Evolutionary conservation across 169 alveolate species (phyloP), one percentile per base, ranked within the genome.

Genomic region (Blepharisma undulans): DNA sequence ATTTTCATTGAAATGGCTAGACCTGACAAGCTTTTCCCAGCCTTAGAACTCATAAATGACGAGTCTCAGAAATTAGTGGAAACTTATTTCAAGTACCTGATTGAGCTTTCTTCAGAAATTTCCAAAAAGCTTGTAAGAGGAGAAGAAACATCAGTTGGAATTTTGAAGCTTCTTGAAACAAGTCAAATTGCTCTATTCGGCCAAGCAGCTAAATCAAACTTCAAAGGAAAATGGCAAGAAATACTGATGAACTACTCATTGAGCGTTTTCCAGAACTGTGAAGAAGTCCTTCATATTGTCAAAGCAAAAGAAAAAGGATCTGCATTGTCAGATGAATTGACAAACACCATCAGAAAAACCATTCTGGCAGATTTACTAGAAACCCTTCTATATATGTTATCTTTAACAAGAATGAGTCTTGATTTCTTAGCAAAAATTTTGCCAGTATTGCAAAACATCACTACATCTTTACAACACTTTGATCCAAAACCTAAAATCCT

Each of bases 141-240:
- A 34, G n/a, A 32, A 59, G 22, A n/a, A 21, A 33, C 3, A 33
- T 21, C 4, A 33, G 10, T 3, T 19, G 76, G 34, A 7, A 14
- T 82, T 6, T 34, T 82, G 7, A 32, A 82, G 22, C 36, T 82
- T 8, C 21, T 82, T 34, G 89, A 82, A 82, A 59, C 36, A 29
- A 8, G 48, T 0, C 89, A 82, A 60, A 21, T 30, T 10, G 89
- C 60, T 4, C 10, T 82, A 6, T 82, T 82, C 14, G 8, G 78
- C 76, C 89, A 82, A 59, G 89, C 89, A 3, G 89, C 89, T 3
- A 82, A 22, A 25, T 27, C 33, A 0, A 60, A 1, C 0, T 82
- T 25, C n/a, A 8, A 18, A 60, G 84, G 74, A 36, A 60, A 82
- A 82, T 82, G 89, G 89, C 89, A n/a, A 7, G 89, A 36, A 60